Base-by-base conservation (phyloP, 371 early-diverging fungal genomes). In the Neoconidiobolus thromboides region DNA sequence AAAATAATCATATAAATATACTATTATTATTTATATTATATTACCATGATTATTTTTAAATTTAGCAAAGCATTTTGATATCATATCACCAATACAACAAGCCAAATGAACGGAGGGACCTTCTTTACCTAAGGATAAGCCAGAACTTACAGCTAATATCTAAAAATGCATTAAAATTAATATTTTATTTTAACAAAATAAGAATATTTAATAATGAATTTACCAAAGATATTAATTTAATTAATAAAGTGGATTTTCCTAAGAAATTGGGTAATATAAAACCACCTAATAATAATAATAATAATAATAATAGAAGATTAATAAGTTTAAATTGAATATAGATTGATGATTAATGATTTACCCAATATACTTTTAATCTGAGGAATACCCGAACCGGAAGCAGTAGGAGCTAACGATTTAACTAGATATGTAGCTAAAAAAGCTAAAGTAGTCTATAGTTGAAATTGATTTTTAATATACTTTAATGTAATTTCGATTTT, bases 41-140 rank as follows among this genome's bases (percentile, higher is more conserved):
- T 26, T 79, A 75, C 85, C 87, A 74, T 88, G 87, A 64, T 87
- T 89, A 14, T 76, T 76, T 56, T 79, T 76, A 68, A 83, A 94
- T 69, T 89, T 89, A 59, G 73, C 75, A 71, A 91, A 93, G 59
- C 86, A 70, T 43, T 91, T 75, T 0, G 91, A 82, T 37, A 87
- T 73, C 6, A 93, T 83, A 71, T 93, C 91, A 36, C 93, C 94
- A 15, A 93, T 78, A 65, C 91, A 89, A 60, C 89, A 84, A 0
- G 91, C 83, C 61, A 96, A 86, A 68, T 95, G 96, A 1, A 97
- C 93, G 46, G 94, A 76, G 0, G 97, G 93, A 0, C 95, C 97
- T 70, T 97, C 93, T 68, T 91, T 91, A 43, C 97, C 97, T 43
- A 94, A 76, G 38, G 81, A 81, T 41, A 97, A 70, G 47, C 93